A percentile compares a stretch with the other conserved stretches of the same genome.
Conservation (phyloP, 2,329 filamentous ascomycete genomes). For the Epichloe glyceriae region DNA sequence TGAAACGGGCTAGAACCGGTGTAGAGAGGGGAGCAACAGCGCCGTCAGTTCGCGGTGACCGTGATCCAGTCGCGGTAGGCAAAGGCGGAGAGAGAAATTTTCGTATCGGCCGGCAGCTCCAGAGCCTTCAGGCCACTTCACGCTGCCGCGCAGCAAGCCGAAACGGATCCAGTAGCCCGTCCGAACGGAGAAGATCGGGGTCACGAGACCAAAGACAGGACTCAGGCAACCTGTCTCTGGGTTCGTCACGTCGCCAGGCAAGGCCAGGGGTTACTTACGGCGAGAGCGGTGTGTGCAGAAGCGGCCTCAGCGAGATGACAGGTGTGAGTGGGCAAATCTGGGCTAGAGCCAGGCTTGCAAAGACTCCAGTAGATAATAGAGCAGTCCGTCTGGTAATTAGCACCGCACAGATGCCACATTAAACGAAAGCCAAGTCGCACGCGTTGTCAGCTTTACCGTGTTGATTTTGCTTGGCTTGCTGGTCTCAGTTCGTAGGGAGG, state of each 20-base stretch:
- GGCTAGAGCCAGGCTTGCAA: conserved; percentile 3
- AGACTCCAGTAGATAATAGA: neutral
- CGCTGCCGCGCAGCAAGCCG: conserved; percentile 5
- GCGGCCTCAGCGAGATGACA: neutral
- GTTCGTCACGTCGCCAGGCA: neutral
- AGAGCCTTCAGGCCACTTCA: conserved; percentile 7
- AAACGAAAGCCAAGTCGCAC: neutral
- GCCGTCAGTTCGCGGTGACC: conserved; percentile 9
- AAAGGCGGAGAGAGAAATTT: conserved; percentile 20
- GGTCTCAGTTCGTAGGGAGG: neutral
- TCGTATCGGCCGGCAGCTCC: conserved; percentile 14
- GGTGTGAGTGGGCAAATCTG: conserved; percentile 5
- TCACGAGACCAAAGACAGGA: conserved; percentile 4
- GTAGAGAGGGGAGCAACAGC: neutral
- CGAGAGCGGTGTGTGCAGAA: neutral
- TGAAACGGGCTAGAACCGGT: neutral
- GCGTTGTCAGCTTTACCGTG: conserved; percentile 1
- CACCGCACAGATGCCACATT: neutral
- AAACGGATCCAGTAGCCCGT: conserved; percentile 4
- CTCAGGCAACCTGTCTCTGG: neutral
- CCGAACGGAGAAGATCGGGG: conserved; percentile 6
- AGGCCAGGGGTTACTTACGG: conserved; percentile 1
- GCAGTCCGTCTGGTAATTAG: neutral
- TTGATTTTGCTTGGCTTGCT: neutral
- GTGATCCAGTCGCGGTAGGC: conserved; percentile 9